Evolutionary conservation across 768 basidiomycete genomes (phyloP).

Genomic region (Russula lepida): DNA sequence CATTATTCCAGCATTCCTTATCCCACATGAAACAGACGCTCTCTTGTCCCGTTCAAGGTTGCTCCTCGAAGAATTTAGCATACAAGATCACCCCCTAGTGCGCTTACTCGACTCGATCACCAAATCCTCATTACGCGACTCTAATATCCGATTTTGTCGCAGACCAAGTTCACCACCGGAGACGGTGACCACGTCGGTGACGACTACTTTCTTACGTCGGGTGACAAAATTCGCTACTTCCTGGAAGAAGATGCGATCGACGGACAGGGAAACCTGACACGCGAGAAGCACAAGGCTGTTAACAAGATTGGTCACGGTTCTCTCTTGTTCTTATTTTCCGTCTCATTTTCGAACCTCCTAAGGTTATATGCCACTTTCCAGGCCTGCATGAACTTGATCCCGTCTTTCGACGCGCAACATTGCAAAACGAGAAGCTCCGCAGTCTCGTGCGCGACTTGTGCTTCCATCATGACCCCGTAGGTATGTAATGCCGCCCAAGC

Average conservation of each 20-base stretch:
- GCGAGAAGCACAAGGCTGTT: conserved; percentile 67
- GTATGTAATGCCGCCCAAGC: conserved; percentile 32
- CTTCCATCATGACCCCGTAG: conserved; percentile 80
- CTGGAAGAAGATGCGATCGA: conserved; percentile 84
- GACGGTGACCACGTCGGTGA: conserved; percentile 79
- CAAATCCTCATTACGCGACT: not conserved
- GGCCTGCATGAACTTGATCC: conserved; percentile 83
- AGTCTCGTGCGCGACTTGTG: conserved; percentile 66
- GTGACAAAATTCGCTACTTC: conserved; percentile 94
- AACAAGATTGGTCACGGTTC: conserved; percentile 96
- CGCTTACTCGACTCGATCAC: conserved; percentile 18
- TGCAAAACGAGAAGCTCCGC: conserved; percentile 68
- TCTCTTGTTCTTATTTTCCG: not conserved
- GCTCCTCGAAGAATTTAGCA: conserved; percentile 68
- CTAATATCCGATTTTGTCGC: not conserved
- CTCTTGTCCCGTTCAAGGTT: conserved; percentile 65
- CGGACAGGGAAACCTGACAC: conserved; percentile 55
- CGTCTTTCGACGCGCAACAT: conserved; percentile 65
- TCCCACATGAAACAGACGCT: conserved; percentile 43
- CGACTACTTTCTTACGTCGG: conserved; percentile 85
- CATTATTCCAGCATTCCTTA: conserved; percentile 65
- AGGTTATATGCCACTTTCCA: conserved; percentile 25
- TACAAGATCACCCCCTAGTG: conserved; percentile 77
- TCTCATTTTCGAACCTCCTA: not conserved
- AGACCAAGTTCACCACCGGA: conserved; percentile 88